Evolutionary conservation across 2,329 filamentous ascomycete species (phyloP), one percentile per base, ranked within the genome.

Genomic region (Teratosphaeria zuluensis): DNA sequence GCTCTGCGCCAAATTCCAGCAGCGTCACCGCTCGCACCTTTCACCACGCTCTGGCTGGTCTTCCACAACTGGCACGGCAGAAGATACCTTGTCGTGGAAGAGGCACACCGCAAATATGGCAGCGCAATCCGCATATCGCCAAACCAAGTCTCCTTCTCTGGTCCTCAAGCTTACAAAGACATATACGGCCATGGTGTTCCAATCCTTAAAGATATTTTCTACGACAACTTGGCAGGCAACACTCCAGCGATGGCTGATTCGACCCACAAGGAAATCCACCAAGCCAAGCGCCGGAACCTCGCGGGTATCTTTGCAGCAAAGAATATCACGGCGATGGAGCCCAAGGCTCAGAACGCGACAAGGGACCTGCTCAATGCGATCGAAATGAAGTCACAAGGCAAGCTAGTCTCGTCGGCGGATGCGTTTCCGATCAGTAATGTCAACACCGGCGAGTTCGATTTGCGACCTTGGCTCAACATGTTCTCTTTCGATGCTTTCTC

Each of bases 1-100:
- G 76, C 77, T 7, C 72, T 81, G 1, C 74, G 79, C 7, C 75
- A 73, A 64, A 81, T 77, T 54, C 77, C 77, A 6, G 76, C 74
- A 60, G 68, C 80, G 57, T 70, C 70, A 19, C 62, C 69, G 4
- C 70, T 79, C 14, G 75, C 78, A 0, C 78, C 77, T 12, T 71
- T 80, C 35, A 76, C 75, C 5, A 31, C 52, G 3, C 16, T 53
- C 2, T 53, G 52, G 52, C 52, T 31, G 4, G 32, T 53, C 32
- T 53, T 19, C 28, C 52, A 53, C 32, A 74, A 76, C 54, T 75
- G 75, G 61, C 76, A 78, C 28, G 79, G 76, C 4, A 69, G 70
- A 31, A 65, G 71, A 21, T 70, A 80, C 5, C 57, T 64, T 0
- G 21, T 19, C 12, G 32, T 53, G 11, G 28, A 53, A n/a, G 68